Evolutionary conservation across 805 yeast species (phyloP).

Genomic region (Starmerella ratchasimensis): DNA sequence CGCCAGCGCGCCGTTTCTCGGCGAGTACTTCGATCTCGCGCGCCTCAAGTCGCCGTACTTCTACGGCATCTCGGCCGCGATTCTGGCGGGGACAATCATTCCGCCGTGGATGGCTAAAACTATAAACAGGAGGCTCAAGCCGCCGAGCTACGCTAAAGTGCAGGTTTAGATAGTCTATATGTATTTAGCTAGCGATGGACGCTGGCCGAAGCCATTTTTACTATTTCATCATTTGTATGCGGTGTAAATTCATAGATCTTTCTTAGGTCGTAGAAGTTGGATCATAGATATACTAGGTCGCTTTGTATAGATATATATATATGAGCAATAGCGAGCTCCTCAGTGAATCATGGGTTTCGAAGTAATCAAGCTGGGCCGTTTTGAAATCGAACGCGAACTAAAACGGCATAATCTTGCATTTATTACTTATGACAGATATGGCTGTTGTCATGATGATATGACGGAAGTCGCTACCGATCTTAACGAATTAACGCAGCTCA

Average conservation of each 20-base stretch:
- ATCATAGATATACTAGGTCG: no score
- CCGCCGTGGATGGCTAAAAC: conserved; percentile 85
- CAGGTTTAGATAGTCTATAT: conserved; percentile 30
- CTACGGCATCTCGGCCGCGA: conserved; percentile 53
- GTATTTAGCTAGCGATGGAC: no score
- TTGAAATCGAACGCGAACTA: no score
- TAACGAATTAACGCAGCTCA: no score
- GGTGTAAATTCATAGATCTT: background rate
- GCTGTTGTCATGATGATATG: no score
- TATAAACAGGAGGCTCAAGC: conserved; percentile 60
- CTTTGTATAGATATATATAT: no score
- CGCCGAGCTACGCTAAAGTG: conserved; percentile 95
- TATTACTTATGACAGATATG: no score
- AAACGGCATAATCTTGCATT: no score
- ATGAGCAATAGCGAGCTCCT: no score
- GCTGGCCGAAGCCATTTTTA: background rate
- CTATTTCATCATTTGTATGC: background rate
- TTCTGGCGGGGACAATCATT: conserved; percentile 54
- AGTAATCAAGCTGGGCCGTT: no score
- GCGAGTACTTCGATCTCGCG: conserved; percentile 70
- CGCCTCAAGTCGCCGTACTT: conserved; percentile 47
- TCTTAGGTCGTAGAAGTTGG: background rate
- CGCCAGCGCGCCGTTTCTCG: conserved; percentile 66
- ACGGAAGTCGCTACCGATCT: no score
- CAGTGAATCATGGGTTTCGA: no score